phyloP scores from a whole-genome alignment of 768 basidiomycete species.

The Sutorius australiensis region DNA sequence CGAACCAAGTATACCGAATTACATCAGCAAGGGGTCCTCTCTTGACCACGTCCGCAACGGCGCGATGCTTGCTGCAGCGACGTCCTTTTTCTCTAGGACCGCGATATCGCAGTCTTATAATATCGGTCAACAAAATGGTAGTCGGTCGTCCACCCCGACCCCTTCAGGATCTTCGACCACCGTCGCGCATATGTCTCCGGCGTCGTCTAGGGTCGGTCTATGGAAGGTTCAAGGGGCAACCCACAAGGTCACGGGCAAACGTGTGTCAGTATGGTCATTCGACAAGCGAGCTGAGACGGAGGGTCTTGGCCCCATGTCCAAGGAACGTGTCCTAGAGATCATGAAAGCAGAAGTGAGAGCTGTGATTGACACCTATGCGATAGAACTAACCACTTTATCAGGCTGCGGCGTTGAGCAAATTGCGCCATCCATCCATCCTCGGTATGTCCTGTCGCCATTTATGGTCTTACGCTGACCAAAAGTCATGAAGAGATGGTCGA shows the following conservation, averaged over 20 bases:
- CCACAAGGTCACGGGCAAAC: constrained; percentile 88
- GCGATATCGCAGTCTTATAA: constrained; percentile 79
- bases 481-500: constrained; percentile 83
- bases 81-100: constrained; percentile 78
- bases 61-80: constrained; percentile 74
- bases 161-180: constrained; percentile 32
- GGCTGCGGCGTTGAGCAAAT: constrained; percentile 78
- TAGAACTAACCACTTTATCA: constrained; percentile 30
- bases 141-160: constrained; percentile 37
- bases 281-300: constrained; percentile 85
- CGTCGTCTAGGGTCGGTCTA: constrained; percentile 59
- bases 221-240: constrained; percentile 87
- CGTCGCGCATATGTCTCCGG: constrained; percentile 42
- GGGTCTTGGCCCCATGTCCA: constrained; percentile 55
- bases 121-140: constrained; percentile 42
- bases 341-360: constrained; percentile 81
- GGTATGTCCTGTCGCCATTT: constrained; percentile 42
- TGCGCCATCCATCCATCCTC: constrained; percentile 91
- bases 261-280: constrained; percentile 88
- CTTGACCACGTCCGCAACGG: not conserved
- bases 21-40: constrained; percentile 2
- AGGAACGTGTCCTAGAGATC: constrained; percentile 75
- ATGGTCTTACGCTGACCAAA: not conserved
- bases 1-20: constrained; percentile 1
- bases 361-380: not conserved